Evolutionary conservation across 805 yeast species (phyloP).

Genomic region (Candida glaebosa): DNA sequence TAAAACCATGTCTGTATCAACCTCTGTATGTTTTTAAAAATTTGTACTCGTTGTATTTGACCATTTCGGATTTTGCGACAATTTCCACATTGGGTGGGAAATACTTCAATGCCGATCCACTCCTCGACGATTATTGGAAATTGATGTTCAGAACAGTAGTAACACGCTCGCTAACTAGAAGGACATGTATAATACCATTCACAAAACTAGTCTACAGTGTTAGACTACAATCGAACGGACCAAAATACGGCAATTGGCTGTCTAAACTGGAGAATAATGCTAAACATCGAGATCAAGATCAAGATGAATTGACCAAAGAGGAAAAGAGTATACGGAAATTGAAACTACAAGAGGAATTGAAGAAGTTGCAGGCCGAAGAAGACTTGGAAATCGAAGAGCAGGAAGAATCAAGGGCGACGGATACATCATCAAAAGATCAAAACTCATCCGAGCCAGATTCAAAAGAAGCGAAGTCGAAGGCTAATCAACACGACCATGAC

Average conservation of each 20-base stretch:
- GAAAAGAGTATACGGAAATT: constrained; percentile 3
- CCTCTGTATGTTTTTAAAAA: no score
- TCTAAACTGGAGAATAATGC: neutral
- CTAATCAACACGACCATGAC: neutral
- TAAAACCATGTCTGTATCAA: no score
- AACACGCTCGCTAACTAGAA: neutral
- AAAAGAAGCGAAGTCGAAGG: constrained; percentile 3
- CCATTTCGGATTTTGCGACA: no score
- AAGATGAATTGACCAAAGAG: constrained; percentile 1
- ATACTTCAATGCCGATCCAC: neutral
- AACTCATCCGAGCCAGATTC: constrained; percentile 3
- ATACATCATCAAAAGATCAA: neutral
- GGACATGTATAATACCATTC: neutral
- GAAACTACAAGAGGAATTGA: constrained; percentile 7
- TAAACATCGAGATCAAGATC: constrained; percentile 1
- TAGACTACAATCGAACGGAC: neutral
- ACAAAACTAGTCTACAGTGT: neutral
- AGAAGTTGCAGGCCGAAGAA: constrained; percentile 8
- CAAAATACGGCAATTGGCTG: neutral
- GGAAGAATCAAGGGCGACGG: constrained; percentile 2
- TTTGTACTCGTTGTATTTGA: no score
- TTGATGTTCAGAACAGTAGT: constrained; percentile 1
- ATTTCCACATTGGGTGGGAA: neutral
- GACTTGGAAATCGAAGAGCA: constrained; percentile 8
- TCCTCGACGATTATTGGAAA: neutral